Conservation (phyloP, 2,329 filamentous ascomycete species). For the Cordyceps pruinosa region DNA sequence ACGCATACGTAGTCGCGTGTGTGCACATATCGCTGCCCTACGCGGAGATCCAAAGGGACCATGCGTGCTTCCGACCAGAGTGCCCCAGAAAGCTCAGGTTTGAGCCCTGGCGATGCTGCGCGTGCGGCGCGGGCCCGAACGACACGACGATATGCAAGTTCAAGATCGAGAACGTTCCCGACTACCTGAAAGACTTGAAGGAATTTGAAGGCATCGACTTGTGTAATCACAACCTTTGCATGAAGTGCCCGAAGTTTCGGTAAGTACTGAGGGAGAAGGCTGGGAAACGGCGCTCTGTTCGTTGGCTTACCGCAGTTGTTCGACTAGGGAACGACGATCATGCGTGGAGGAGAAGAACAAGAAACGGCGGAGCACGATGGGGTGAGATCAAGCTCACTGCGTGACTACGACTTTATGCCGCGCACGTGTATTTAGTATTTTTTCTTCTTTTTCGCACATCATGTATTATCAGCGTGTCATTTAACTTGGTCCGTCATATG, state of each 20-base stretch:
- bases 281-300: no score
- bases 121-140: neutral
- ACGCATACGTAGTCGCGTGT: neutral
- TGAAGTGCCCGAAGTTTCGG: slow-evolving; percentile 1
- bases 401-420: neutral
- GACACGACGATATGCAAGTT: neutral
- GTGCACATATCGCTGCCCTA: neutral
- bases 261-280: neutral
- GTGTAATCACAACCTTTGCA: slow-evolving; percentile 1
- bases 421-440: neutral
- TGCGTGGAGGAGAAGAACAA: neutral
- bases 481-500: no score
- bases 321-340: neutral
- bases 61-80: neutral
- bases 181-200: neutral
- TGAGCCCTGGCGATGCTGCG: slow-evolving; percentile 5
- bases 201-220: neutral
- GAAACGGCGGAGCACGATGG: neutral
- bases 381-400: neutral
- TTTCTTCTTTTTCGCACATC: neutral
- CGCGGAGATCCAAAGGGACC: neutral
- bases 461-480: no score
- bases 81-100: neutral
- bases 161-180: neutral
- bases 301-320: neutral